Evolutionary conservation across 2,329 filamentous ascomycete species (phyloP).

Genomic region (Sordariomycetes sp.): DNA sequence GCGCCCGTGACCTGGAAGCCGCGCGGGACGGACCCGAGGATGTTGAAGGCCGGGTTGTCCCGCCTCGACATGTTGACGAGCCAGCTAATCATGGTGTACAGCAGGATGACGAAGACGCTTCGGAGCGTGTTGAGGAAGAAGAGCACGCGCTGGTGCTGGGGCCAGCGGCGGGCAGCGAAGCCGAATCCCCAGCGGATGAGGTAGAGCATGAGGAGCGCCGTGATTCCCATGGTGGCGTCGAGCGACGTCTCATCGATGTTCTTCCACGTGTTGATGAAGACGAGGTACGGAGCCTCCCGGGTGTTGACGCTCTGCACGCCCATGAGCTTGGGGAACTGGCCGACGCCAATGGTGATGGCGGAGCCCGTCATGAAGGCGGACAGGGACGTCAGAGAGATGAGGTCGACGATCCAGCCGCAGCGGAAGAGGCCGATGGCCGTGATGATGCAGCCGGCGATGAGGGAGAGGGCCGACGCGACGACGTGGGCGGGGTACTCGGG

Average conservation of each 20-base stretch:
- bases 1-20: slow-evolving; percentile 62
- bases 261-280: slow-evolving; percentile 74
- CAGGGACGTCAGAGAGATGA: slow-evolving; percentile 82
- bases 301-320: slow-evolving; percentile 66
- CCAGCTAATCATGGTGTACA: slow-evolving; percentile 88
- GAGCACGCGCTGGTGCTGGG: slow-evolving; percentile 56
- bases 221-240: slow-evolving; percentile 85
- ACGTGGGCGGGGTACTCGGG: slow-evolving; percentile 48
- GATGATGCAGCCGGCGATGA: slow-evolving; percentile 69
- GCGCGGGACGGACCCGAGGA: slow-evolving; percentile 66
- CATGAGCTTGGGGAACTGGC: slow-evolving; percentile 72
- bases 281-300: slow-evolving; percentile 63
- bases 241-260: slow-evolving; percentile 51
- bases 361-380: slow-evolving; percentile 97
- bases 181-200: slow-evolving; percentile 55
- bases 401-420: slow-evolving; percentile 80
- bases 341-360: slow-evolving; percentile 73
- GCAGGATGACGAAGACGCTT: slow-evolving; percentile 78
- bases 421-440: slow-evolving; percentile 66
- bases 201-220: slow-evolving; percentile 67
- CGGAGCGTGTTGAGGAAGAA: slow-evolving; percentile 90
- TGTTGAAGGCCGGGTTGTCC: slow-evolving; percentile 53
- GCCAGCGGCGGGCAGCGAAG: slow-evolving; percentile 53
- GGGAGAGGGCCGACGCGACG: slow-evolving; percentile 64
- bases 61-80: slow-evolving; percentile 60